Conservation (phyloP, 2,329 filamentous ascomycete species). For the Botryotinia narcissicola region DNA sequence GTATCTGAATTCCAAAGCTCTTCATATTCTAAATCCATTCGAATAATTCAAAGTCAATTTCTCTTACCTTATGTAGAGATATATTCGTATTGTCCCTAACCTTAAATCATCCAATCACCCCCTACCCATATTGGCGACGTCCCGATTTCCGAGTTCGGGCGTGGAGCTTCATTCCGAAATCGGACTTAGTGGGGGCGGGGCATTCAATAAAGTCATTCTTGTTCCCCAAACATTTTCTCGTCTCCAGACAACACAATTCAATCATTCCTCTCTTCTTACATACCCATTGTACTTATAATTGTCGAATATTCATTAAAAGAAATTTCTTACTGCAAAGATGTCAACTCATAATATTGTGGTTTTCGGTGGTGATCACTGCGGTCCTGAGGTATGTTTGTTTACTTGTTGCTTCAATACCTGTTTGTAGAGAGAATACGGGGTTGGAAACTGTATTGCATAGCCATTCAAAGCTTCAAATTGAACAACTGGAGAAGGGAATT, state of each 20-base stretch:
- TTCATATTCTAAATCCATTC: not conserved
- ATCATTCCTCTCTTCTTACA: not conserved
- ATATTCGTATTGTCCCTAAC: not conserved
- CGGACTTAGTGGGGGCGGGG: constrained; percentile 13
- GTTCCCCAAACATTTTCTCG: not conserved
- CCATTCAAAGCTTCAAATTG: not conserved
- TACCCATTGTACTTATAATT: not conserved
- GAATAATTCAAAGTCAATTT: not conserved
- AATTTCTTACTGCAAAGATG: constrained; percentile 49
- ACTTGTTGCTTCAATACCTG: not conserved
- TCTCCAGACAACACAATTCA: not conserved
- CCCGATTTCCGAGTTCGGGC: constrained; percentile 6
- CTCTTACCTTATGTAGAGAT: not conserved
- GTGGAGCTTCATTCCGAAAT: constrained; percentile 2
- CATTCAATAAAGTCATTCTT: constrained; percentile 8
- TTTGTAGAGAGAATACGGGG: not conserved
- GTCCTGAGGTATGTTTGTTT: constrained; percentile 69
- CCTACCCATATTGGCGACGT: not conserved
- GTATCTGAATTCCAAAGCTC: not conserved
- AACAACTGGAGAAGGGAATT: not conserved
- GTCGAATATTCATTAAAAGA: not conserved
- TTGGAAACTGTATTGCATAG: not conserved
- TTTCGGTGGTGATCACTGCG: constrained; percentile 80
- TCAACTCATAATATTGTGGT: constrained; percentile 74
- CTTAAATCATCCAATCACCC: not conserved